Evolutionary conservation across 306 rosid genomes (phyloP).

Genomic region (Mucuna pruriens): DNA sequence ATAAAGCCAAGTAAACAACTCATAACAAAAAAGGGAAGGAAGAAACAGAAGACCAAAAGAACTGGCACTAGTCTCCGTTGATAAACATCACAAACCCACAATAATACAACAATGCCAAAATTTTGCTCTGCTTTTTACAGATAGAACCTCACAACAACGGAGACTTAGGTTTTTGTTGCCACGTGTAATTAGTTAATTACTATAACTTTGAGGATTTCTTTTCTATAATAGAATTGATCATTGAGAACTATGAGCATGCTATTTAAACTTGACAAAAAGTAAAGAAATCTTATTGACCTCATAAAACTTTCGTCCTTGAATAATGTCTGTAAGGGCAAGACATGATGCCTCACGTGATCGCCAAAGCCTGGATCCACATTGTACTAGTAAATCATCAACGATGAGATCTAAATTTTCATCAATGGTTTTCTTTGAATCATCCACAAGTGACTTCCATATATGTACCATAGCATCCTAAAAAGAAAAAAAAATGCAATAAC

Average conservation of each 20-base stretch:
- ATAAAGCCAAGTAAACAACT: conserved; percentile 24
- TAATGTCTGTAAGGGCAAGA: conserved; percentile 89
- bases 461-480: conserved; percentile 94
- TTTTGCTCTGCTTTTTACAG: background rate
- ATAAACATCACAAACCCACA: conserved; percentile 27
- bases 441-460: conserved; percentile 97
- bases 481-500: conserved; percentile 32
- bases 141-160: background rate
- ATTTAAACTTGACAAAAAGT: conserved; percentile 17
- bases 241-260: conserved; percentile 6
- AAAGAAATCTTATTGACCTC: conserved; percentile 60
- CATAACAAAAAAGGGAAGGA: background rate
- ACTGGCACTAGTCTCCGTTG: conserved; percentile 1
- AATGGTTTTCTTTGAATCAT: conserved; percentile 90
- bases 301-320: conserved; percentile 84
- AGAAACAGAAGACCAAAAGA: conserved; percentile 16
- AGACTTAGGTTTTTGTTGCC: background rate
- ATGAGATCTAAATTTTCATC: conserved; percentile 85
- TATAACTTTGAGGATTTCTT: conserved; percentile 5
- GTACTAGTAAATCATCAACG: conserved; percentile 77
- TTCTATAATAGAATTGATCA: conserved; percentile 13
- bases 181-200: background rate
- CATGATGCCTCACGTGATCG: conserved; percentile 95
- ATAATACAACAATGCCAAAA: conserved; percentile 7
- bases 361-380: conserved; percentile 98